Evolutionary conservation across 495 filamentous ascomycete species (phyloP).

Genomic region (Talaromyces liani): DNA sequence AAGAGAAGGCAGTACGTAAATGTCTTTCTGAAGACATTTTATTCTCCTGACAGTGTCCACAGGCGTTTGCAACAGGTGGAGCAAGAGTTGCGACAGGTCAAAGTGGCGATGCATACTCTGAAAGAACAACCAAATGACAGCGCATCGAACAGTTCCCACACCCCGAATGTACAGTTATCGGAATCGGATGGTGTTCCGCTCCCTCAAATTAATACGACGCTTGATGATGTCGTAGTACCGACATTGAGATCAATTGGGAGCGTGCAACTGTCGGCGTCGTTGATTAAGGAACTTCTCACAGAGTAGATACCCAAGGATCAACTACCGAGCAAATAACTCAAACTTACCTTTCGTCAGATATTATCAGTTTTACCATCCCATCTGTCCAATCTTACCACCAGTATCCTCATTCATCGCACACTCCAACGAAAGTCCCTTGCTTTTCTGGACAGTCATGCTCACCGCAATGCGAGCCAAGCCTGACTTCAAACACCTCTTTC

Average conservation of each 20-base stretch:
- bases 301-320: background rate
- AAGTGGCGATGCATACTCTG: background rate
- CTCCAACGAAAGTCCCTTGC: background rate
- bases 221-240: background rate
- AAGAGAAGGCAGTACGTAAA: slow-evolving; percentile 3
- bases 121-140: background rate
- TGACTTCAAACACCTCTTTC: background rate
- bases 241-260: slow-evolving; percentile 1
- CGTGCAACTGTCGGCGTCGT: background rate
- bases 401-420: background rate
- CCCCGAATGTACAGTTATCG: background rate
- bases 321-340: background rate
- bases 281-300: background rate
- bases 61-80: background rate
- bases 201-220: no score
- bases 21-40: background rate
- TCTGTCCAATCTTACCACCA: background rate
- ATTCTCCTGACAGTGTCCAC: background rate
- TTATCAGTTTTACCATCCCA: background rate
- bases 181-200: background rate
- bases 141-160: background rate
- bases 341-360: background rate
- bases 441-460: slow-evolving; percentile 5
- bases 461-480: background rate
- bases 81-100: background rate